Evolutionary conservation across 2,329 filamentous ascomycete genomes (phyloP).

Genomic region (Aspergillus piperis): DNA sequence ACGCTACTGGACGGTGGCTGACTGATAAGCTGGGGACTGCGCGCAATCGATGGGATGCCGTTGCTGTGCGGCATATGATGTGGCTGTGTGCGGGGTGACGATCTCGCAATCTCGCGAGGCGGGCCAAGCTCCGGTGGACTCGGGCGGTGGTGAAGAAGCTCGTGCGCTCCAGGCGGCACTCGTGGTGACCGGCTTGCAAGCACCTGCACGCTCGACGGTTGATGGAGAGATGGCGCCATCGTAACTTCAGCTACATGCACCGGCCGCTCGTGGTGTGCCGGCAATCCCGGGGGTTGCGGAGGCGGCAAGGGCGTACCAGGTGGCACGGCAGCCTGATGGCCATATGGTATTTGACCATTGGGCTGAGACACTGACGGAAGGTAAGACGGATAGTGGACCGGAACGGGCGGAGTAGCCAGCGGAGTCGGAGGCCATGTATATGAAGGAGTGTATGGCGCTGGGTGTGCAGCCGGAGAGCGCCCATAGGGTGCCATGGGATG

Average conservation of each 20-base stretch:
- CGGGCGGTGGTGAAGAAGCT: constrained; percentile 27
- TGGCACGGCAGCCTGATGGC: constrained; percentile 21
- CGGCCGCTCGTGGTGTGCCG: constrained; percentile 38
- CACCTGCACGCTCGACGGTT: constrained; percentile 21
- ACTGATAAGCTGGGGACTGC: constrained; percentile 33
- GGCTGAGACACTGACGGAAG: constrained; percentile 37
- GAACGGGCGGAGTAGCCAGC: constrained; percentile 44
- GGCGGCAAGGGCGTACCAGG: constrained; percentile 17
- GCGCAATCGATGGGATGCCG: constrained; percentile 15
- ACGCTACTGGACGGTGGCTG: constrained; percentile 24
- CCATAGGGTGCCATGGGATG: constrained; percentile 59
- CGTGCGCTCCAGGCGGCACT: constrained; percentile 27
- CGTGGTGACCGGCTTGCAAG: constrained; percentile 33
- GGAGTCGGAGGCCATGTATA: constrained; percentile 50
- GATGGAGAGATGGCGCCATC: constrained; percentile 26
- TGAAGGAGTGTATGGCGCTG: constrained; percentile 42
- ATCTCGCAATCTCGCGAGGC: constrained; percentile 37
- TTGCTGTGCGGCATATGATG: constrained; percentile 26
- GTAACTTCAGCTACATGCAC: constrained; percentile 34
- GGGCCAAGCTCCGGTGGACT: constrained; percentile 33
- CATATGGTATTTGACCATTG: constrained; percentile 36
- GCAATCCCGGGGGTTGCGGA: constrained; percentile 28
- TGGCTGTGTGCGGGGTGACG: constrained; percentile 36
- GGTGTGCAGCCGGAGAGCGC: constrained; percentile 42
- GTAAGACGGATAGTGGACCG: constrained; percentile 41